phyloP scores from a whole-genome alignment of 108 stramenopile species.

The Cyclotella distinguenda region DNA sequence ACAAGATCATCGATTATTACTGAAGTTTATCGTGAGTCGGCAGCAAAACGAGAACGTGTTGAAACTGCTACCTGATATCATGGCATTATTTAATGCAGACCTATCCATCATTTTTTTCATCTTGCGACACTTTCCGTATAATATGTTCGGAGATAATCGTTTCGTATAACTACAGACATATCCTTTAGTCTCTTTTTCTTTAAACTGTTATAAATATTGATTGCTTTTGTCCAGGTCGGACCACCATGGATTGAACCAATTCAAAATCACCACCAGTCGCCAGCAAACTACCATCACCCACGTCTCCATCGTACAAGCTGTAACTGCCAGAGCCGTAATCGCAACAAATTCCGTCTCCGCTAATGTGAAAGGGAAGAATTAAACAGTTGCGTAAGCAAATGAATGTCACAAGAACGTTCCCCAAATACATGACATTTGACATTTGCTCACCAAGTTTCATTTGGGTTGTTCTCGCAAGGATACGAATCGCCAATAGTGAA shows the following conservation, averaged over 20 bases:
- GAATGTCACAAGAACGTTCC: too few relatives aligned
- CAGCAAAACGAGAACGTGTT: not conserved
- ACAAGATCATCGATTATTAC: not conserved
- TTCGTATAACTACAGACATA: too few relatives aligned
- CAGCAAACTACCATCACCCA: constrained; percentile 25
- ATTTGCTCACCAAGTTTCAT: constrained; percentile 10
- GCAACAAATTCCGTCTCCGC: constrained; percentile 44
- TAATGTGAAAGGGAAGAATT: not conserved
- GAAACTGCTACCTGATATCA: not conserved
- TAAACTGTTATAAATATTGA: not conserved
- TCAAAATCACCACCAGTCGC: constrained; percentile 35
- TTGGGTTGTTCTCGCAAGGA: constrained; percentile 25
- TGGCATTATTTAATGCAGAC: not conserved
- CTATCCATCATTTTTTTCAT: not conserved
- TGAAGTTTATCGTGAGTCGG: not conserved
- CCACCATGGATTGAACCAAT: constrained; percentile 2
- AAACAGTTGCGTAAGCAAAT: too few relatives aligned
- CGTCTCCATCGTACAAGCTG: constrained; percentile 23
- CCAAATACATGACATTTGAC: not conserved
- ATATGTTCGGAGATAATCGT: too few relatives aligned
- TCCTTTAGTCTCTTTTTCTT: too few relatives aligned
- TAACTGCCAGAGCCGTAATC: constrained; percentile 32
- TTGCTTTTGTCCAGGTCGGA: not conserved
- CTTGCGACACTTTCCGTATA: not conserved
- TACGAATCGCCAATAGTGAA: constrained; percentile 40